A percentile compares a stretch with the other conserved stretches of the same genome.
Conservation (phyloP, 2,329 filamentous ascomycete species). For the Didymella lethalis region DNA sequence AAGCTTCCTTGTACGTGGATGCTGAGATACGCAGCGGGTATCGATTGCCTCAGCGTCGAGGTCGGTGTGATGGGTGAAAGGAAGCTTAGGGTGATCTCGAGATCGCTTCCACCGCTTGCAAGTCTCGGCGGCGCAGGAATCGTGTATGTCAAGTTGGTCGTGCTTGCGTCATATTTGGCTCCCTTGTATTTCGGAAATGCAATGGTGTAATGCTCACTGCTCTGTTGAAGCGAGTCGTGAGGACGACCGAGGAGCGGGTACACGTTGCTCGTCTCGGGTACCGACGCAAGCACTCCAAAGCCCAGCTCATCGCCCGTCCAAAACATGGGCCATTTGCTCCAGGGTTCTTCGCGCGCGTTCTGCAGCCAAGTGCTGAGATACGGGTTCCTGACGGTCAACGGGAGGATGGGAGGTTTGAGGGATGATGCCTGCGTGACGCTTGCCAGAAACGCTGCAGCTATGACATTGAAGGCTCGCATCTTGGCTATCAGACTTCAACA, state of each 20-base stretch:
- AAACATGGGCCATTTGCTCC: conserved; percentile 87
- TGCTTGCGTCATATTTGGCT: conserved; percentile 72
- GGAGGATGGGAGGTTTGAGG: conserved; percentile 62
- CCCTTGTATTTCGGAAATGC: conserved; percentile 67
- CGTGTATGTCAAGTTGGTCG: conserved; percentile 72
- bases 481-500: conserved; percentile 10
- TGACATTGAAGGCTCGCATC: conserved; percentile 40
- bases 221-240: conserved; percentile 65
- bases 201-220: conserved; percentile 61
- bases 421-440: conserved; percentile 58
- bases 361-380: conserved; percentile 65
- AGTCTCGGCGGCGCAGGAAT: conserved; percentile 58
- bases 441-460: conserved; percentile 51
- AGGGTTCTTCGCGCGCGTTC: conserved; percentile 75
- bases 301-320: conserved; percentile 76
- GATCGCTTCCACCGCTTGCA: conserved; percentile 47
- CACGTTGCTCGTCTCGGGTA: conserved; percentile 66
- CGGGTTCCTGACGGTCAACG: conserved; percentile 60
- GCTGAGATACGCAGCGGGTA: conserved; percentile 82
- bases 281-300: conserved; percentile 68
- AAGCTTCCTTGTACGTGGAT: conserved; percentile 73
- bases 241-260: conserved; percentile 72
- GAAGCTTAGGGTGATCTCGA: conserved; percentile 69
- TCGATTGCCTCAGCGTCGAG: conserved; percentile 78
- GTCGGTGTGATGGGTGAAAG: conserved; percentile 82